Conservation (phyloP, 164 flowering plant species). For the Aristolochia fimbriata region DNA sequence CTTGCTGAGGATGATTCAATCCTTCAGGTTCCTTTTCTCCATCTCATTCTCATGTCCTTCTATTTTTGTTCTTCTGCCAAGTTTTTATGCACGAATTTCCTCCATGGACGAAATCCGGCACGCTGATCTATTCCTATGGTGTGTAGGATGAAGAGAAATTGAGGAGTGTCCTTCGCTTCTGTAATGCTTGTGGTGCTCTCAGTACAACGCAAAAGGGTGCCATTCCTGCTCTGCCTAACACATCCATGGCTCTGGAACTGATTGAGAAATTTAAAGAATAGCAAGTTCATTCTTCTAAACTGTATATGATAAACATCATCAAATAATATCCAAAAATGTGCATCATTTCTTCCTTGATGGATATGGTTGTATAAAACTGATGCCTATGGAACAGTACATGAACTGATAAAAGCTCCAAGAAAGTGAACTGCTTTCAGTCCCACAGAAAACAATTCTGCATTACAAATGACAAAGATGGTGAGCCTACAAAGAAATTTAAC, state of each 20-base stretch:
- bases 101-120: too few species aligned
- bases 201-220: constrained; percentile 64
- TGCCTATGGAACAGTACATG: too few species aligned
- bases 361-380: too few species aligned
- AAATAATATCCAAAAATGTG: background rate
- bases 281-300: background rate
- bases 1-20: constrained; percentile 19
- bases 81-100: background rate
- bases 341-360: background rate
- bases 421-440: too few species aligned
- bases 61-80: background rate
- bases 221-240: constrained; percentile 56
- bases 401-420: too few species aligned
- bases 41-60: background rate
- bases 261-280: constrained; percentile 10
- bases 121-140: background rate
- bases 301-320: background rate
- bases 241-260: constrained; percentile 23
- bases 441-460: too few species aligned
- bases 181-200: constrained; percentile 68
- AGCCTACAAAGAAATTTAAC: too few species aligned
- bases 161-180: constrained; percentile 34
- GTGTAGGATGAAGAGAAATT: constrained; percentile 39
- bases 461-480: too few species aligned
- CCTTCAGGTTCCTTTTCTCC: constrained; percentile 6